Evolutionary conservation across 2,329 filamentous ascomycete species (phyloP), one percentile per base, ranked within the genome.

Genomic region (Aspergillus puulaauensis): DNA sequence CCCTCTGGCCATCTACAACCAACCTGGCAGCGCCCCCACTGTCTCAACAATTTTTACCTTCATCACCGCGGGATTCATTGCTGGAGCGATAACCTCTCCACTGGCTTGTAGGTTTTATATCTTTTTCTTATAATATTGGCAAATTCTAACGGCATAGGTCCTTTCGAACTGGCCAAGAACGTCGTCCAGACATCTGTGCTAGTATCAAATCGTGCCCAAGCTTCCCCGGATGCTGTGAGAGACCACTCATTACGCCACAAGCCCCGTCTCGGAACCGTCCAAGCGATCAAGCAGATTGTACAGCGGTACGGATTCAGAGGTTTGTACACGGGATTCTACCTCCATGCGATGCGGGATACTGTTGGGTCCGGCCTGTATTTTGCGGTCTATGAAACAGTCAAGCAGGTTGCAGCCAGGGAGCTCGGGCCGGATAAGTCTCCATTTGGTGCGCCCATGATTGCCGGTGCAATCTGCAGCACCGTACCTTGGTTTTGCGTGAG

Each of bases 171-270:
- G 35, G 74, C 78, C 50, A 80, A 80, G 64, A 80, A 80, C 56
- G 78, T 79, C 5, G 76, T 79, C 15, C 78, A 80, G 62, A 79
- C 78, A 8, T 80, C 78, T 1, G 77, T 80, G 35, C 65, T 80
- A 47, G 75, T 80, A 59, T 73, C 76, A 8, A 73, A 77, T 40
- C 69, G 75, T 33, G 68, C 73, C 37, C 70, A 72, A 60, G 75
- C 74, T 6, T 69, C 72, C 7, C 67, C 72, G 0, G 70, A 70
- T 52, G 73, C 71, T 3, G 66, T 67, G 31, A 64, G 65, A 19
- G 70, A 77, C 54, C 67, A 66, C 21, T 68, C 68, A 4, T 60
- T 77, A 47, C 74, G 75, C 21, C 64, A 61, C 56, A 70, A 73
- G 49, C 76, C 75, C 15, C 73, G 77, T 24, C 66, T 80, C 6